Percentiles rank a stretch among this genome's conserved stretches.
These are phyloP conservation scores for Bipolaris cookei DNA, from an alignment of 2,329 filamentous ascomycete species.

Conservation along the genomic window DNA sequence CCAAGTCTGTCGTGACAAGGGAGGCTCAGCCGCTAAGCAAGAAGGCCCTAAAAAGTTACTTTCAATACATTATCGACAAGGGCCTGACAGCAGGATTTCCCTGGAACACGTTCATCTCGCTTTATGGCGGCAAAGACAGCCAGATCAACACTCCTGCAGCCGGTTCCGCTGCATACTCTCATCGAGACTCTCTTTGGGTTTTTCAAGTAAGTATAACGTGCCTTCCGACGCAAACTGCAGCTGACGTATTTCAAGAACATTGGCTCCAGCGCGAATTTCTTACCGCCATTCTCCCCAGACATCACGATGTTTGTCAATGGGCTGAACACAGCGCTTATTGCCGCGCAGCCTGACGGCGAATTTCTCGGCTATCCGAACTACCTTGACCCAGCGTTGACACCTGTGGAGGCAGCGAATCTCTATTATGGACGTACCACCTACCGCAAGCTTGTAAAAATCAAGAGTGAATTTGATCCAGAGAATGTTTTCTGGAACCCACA, in stretches of 20 bases:
- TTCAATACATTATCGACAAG: neutral
- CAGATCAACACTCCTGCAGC: slow-evolving; percentile 8
- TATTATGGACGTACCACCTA: slow-evolving; percentile 9
- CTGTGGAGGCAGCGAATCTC: slow-evolving; percentile 4
- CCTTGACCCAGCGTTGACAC: slow-evolving; percentile 9
- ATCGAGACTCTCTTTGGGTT: slow-evolving; percentile 11
- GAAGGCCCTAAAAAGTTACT: slow-evolving; percentile 4
- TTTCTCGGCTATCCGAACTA: slow-evolving; percentile 14
- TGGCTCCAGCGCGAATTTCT: slow-evolving; percentile 1
- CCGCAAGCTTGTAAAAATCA: slow-evolving; percentile 3
- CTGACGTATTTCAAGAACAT: slow-evolving; percentile 3
- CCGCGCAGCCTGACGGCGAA: slow-evolving; percentile 7
- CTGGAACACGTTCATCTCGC: slow-evolving; percentile 4
- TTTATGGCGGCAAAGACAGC: slow-evolving; percentile 10
- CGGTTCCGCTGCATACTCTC: slow-evolving; percentile 1
- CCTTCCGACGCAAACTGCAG: neutral
- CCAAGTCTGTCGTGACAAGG: slow-evolving; percentile 11
- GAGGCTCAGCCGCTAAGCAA: slow-evolving; percentile 9
- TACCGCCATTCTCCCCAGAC: slow-evolving; percentile 5
- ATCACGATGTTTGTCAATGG: slow-evolving; percentile 10
- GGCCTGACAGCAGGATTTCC: neutral
- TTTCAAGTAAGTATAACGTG: slow-evolving; percentile 5
- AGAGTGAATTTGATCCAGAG: neutral
- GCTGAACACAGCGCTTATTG: slow-evolving; percentile 7
- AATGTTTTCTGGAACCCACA: slow-evolving; percentile 14